Evolutionary conservation across 2,329 filamentous ascomycete species (phyloP).

Genomic region (Metarhizium anisopliae): DNA sequence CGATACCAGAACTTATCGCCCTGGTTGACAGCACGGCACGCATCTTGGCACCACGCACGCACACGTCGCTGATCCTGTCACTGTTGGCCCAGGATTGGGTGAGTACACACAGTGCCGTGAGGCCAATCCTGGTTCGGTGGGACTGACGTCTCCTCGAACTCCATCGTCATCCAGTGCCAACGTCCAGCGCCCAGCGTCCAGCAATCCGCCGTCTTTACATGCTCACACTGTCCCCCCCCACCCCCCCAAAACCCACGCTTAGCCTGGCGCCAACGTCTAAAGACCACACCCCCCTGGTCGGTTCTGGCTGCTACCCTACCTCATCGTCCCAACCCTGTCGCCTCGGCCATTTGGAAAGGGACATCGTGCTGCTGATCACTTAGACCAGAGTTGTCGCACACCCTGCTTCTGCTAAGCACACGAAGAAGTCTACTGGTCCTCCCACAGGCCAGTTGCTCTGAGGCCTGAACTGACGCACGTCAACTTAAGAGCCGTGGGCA

Average conservation of each 20-base stretch:
- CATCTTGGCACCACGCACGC: neutral
- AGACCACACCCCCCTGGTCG: conserved; percentile 11
- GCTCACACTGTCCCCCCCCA: neutral
- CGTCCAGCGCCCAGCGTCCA: no score
- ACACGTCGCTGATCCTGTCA: neutral
- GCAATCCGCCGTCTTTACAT: no score
- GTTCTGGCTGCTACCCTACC: conserved; percentile 29
- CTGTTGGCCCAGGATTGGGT: neutral
- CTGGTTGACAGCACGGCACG: neutral
- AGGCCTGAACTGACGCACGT: conserved; percentile 30
- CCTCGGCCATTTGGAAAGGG: conserved; percentile 38
- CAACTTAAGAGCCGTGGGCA: conserved; percentile 31
- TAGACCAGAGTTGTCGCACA: conserved; percentile 44
- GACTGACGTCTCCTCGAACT: neutral
- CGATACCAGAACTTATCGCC: neutral
- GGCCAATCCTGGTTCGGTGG: neutral
- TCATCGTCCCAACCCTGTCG: conserved; percentile 35
- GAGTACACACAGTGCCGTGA: neutral
- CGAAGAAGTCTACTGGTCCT: conserved; percentile 27
- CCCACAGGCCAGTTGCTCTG: conserved; percentile 27
- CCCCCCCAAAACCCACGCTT: conserved; percentile 18
- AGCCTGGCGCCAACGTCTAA: conserved; percentile 16
- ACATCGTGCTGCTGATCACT: conserved; percentile 47
- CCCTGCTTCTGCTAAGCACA: conserved; percentile 19
- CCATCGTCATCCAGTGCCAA: neutral